phyloP scores from a whole-genome alignment of 768 basidiomycete genomes.

The Daedaleopsis sinensis region DNA sequence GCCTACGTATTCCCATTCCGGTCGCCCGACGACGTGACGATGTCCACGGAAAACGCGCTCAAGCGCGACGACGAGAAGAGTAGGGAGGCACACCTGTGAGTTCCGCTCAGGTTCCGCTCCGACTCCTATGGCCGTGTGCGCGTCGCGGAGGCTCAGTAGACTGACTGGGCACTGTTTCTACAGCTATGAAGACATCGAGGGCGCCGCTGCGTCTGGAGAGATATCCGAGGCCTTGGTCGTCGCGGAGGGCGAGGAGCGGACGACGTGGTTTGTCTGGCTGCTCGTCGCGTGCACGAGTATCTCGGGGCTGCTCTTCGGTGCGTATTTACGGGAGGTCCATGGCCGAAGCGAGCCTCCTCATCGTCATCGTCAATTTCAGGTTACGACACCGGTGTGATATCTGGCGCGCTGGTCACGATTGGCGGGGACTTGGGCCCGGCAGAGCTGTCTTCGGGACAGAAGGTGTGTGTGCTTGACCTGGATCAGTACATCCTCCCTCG shows the following conservation, averaged over 20 bases:
- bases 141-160: background rate
- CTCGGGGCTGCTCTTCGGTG: constrained; percentile 76
- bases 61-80: constrained; percentile 4
- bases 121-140: background rate
- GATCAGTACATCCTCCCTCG: no score
- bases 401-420: constrained; percentile 79
- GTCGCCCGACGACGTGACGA: background rate
- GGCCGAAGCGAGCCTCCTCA: background rate
- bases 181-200: constrained; percentile 9
- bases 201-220: constrained; percentile 41
- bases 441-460: constrained; percentile 60
- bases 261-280: constrained; percentile 79
- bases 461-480: constrained; percentile 41
- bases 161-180: background rate
- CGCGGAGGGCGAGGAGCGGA: constrained; percentile 65
- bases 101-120: background rate
- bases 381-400: constrained; percentile 82
- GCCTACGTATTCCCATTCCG: background rate
- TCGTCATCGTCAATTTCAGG: constrained; percentile 42
- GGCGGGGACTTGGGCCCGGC: constrained; percentile 63
- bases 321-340: constrained; percentile 24
- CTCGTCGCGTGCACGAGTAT: constrained; percentile 76
- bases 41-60: constrained; percentile 9
- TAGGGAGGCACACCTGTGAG: constrained; percentile 8
- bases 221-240: constrained; percentile 62